phyloP scores from a whole-genome alignment of 2,329 filamentous ascomycete genomes.

The Colletotrichum limetticola region DNA sequence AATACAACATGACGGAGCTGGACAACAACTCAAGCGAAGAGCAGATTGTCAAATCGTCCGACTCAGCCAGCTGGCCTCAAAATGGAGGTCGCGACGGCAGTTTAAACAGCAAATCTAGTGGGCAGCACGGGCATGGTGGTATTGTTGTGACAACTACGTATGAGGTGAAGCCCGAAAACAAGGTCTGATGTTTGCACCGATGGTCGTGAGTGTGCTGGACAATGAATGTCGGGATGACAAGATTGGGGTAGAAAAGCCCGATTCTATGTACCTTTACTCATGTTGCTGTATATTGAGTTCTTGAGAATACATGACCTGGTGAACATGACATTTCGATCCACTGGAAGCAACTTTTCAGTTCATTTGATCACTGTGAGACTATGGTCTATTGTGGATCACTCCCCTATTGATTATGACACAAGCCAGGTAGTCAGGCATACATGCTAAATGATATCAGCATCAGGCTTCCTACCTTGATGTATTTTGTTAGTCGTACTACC shows the following conservation, averaged over 20 bases:
- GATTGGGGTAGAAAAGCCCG: no score
- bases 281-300: neutral
- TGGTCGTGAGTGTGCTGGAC: neutral
- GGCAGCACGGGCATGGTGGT: constrained; percentile 14
- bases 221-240: neutral
- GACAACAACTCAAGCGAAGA: constrained; percentile 46
- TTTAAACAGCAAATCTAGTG: constrained; percentile 4
- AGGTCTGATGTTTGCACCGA: neutral
- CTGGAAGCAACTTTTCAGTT: no score
- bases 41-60: constrained; percentile 41
- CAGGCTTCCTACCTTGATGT: no score
- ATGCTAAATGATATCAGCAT: no score
- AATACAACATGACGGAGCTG: constrained; percentile 37
- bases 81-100: neutral
- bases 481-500: no score
- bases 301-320: no score
- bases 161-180: constrained; percentile 15
- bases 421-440: no score
- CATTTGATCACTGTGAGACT: no score
- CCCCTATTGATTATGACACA: no score
- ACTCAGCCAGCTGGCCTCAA: neutral
- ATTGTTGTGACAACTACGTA: constrained; percentile 25
- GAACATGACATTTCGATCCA: no score
- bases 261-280: no score
- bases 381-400: no score